Percentiles rank a stretch among this genome's conserved stretches.
These are phyloP conservation scores for Telfairia occidentalis DNA, from an alignment of 331 rosid genomes.

Conservation along the genomic window DNA sequence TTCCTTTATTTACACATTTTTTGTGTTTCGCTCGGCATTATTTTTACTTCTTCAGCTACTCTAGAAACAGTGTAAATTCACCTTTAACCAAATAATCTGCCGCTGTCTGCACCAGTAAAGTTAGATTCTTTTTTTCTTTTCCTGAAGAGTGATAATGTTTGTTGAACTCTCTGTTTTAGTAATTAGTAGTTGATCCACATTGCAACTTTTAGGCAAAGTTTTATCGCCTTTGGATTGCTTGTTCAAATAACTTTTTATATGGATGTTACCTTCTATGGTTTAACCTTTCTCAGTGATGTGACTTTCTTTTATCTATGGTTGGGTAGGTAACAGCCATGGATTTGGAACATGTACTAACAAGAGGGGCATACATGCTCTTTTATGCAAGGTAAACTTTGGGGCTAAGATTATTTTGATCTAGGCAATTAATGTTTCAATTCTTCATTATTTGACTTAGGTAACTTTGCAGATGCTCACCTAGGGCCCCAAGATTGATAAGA, in stretches of 20 bases:
- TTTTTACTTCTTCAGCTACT: not conserved
- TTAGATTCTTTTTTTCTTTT: not conserved
- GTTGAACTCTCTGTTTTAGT: not conserved
- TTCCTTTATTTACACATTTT: not conserved
- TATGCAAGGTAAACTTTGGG: conserved; percentile 56
- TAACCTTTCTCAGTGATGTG: not conserved
- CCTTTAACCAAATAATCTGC: not conserved
- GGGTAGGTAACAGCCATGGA: conserved; percentile 67
- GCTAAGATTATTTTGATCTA: not conserved
- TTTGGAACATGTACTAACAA: conserved; percentile 53
- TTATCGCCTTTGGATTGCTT: not conserved
- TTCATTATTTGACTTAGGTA: not conserved
- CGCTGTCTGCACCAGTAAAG: not conserved
- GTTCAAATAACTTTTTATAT: not conserved
- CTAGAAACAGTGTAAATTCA: not conserved
- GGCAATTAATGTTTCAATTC: not conserved
- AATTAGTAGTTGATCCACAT: not conserved
- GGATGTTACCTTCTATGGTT: not conserved
- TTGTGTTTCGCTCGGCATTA: not conserved
- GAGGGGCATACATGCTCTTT: conserved; percentile 90
- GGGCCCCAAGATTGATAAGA: conserved; percentile 71
- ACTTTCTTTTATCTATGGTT: not conserved
- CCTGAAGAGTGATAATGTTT: not conserved
- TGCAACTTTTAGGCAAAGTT: not conserved
- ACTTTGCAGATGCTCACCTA: conserved; percentile 67